Evolutionary conservation across 805 yeast genomes (phyloP), one percentile per base, ranked within the genome.

Genomic region (Babjeviella inositovora): DNA sequence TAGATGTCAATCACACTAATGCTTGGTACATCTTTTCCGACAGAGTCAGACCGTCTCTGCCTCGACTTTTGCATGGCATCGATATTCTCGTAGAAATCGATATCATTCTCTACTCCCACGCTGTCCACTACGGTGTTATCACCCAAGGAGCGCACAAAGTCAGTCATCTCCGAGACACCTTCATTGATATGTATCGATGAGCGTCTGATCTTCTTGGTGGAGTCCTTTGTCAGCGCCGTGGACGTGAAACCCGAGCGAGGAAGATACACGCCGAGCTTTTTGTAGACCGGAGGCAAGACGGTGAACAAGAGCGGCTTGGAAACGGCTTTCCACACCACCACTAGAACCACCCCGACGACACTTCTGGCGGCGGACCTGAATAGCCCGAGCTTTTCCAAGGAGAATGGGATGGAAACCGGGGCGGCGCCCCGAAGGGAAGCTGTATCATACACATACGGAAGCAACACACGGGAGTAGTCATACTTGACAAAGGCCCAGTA

Each of bases 321-420:
- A 3, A 69, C 22, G 1, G 64, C 47, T 32, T 85, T 76, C 97
- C 97, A 87, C 3, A 60, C 25, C 1, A 69, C 62, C 14, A 87
- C 75, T 5, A 61, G 28, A 0, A 41, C 31, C 0, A 81, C 62
- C 5, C 96, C 96, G 7, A 79, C 22, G 0, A 60, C 15, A 4
- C 76, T 45, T 25, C 96, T 49, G 6, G 58, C 24, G 0, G 53
- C 14, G 0, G 66, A 38, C 15, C 50, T 49, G 7, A 45, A 7
- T 2, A 58, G 2, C 0, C 79, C 76, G 9, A 60, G 25, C 13
- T 51, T 35, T n/a, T 35, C 38, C 30, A 32, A 56, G 15, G 49
- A 39, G 32, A 48, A 69, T 3, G 61, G 62, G 3, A 65, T 39
- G 10, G 56, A 42, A 10, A 53, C 36, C 5, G 59, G 50, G 6